These are phyloP conservation scores for Russula brevipes DNA, from an alignment of 768 basidiomycete species.

Conservation along the genomic window DNA sequence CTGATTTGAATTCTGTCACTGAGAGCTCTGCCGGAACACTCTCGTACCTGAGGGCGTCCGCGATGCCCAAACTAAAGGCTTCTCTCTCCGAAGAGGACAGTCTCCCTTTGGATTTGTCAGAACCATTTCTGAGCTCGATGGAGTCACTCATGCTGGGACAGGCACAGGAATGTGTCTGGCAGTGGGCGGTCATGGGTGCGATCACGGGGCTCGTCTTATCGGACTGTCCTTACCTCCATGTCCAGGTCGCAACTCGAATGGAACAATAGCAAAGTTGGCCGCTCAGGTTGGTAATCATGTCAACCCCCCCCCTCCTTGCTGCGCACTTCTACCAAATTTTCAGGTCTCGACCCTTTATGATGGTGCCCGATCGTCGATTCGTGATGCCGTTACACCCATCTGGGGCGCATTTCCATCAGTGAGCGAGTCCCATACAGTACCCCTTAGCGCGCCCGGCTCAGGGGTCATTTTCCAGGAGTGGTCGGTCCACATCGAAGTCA, in stretches of 20 bases:
- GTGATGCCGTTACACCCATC: slow-evolving; percentile 16
- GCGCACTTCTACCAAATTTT: not conserved
- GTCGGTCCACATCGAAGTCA: slow-evolving; percentile 76
- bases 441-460: not conserved
- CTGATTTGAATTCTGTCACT: slow-evolving; percentile 2
- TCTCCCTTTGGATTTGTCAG: slow-evolving; percentile 61
- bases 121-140: slow-evolving; percentile 53
- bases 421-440: slow-evolving; percentile 25
- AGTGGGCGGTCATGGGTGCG: slow-evolving; percentile 77
- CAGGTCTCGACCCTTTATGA: slow-evolving; percentile 26
- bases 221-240: not conserved
- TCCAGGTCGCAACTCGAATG: slow-evolving; percentile 21
- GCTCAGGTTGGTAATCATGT: slow-evolving; percentile 8
- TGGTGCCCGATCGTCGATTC: slow-evolving; percentile 18
- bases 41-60: slow-evolving; percentile 52
- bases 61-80: slow-evolving; percentile 45
- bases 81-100: slow-evolving; percentile 48
- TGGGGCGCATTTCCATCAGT: slow-evolving; percentile 52
- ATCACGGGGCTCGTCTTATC: slow-evolving; percentile 8
- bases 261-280: slow-evolving; percentile 23
- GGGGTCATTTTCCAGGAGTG: slow-evolving; percentile 51
- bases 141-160: slow-evolving; percentile 84
- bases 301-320: not conserved
- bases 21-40: slow-evolving; percentile 71
- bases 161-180: slow-evolving; percentile 97